phyloP scores from a whole-genome alignment of 306 rosid species.

The Glycine latifolia region DNA sequence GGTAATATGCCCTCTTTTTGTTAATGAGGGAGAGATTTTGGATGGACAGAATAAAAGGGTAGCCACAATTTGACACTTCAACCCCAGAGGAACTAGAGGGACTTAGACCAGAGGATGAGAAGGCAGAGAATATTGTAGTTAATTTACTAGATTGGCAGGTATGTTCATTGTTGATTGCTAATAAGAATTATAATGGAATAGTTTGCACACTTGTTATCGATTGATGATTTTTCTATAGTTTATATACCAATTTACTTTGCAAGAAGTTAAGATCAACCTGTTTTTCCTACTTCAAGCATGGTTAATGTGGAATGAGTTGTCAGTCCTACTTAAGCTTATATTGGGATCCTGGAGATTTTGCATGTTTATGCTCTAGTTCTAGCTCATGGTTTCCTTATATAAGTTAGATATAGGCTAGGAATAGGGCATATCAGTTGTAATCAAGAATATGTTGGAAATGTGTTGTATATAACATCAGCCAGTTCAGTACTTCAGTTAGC shows the following conservation, averaged over 20 bases:
- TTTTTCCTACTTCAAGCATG: conserved; percentile 1
- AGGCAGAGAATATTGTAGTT: conserved; percentile 69
- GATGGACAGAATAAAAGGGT: conserved; percentile 61
- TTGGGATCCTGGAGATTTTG: not conserved
- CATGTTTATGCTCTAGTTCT: not conserved
- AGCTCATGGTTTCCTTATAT: conserved; percentile 23
- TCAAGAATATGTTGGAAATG: conserved; percentile 10
- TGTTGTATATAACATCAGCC: conserved; percentile 5
- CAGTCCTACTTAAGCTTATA: not conserved
- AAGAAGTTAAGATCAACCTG: conserved; percentile 11
- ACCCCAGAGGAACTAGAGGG: conserved; percentile 70
- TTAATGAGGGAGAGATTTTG: conserved; percentile 68
- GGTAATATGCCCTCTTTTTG: conserved; percentile 66
- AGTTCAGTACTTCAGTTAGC: not conserved
- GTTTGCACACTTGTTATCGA: conserved; percentile 25
- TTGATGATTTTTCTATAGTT: not conserved
- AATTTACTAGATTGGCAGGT: conserved; percentile 97
- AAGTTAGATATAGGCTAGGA: not conserved
- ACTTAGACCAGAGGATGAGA: conserved; percentile 61
- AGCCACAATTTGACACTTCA: conserved; percentile 71
- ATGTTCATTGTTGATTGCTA: conserved; percentile 34
- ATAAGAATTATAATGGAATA: not conserved
- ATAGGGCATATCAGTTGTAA: conserved; percentile 18
- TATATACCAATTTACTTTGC: not conserved
- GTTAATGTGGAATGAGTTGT: not conserved